Base-by-base conservation (phyloP, 495 filamentous ascomycete species). In the Tuber indicum region DNA sequence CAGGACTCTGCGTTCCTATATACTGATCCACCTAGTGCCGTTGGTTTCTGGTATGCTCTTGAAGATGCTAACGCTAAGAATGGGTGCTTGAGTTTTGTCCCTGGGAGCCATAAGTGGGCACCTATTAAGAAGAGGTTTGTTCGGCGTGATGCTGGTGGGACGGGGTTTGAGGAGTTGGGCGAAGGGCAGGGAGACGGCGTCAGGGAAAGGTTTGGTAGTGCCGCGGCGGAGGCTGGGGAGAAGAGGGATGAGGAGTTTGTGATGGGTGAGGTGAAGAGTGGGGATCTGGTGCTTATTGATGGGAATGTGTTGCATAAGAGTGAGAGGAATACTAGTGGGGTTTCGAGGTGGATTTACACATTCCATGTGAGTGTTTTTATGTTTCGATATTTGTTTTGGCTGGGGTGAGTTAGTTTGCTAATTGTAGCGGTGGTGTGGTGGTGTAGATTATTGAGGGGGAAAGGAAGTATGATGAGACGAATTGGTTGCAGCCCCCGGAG, bases 291-390 rank as follows among this genome's bases (percentile, higher is more conserved):
- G 62, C 84, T 99, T 72, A 98, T 99, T 79, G 96, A 99, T 87
- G 96, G 96, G 26, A 98, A 99, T 86, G 85, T 98, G 70, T 80
- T 99, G 85, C 96, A 99, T 84, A 96, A 97, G 89, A 98, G 96
- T 84, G 93, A 96, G 88, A 92, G 87, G 88, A 99, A 99, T 81
- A 84, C 88, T 47, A 97, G 96, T 81, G 84, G 86, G 75, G 92
- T 91, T 85, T 94, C 94, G 75, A 89, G 96, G 82, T 96, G 93
- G 84, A 97, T 97, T 41, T 99, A 99, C 85, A 99, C 96, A 0
- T 99, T 98, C 82, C 96, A 99, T 86, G 88, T 83, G 77, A 80
- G 81, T n/a, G 7, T 36, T 14, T 41, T 32, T n/a, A 12, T n/a
- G 78, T 26, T 19, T 36, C 16, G 41, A 10, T n/a, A 21, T 39